phyloP scores from a whole-genome alignment of 306 rosid genomes.

The Cicer judaicum region DNA sequence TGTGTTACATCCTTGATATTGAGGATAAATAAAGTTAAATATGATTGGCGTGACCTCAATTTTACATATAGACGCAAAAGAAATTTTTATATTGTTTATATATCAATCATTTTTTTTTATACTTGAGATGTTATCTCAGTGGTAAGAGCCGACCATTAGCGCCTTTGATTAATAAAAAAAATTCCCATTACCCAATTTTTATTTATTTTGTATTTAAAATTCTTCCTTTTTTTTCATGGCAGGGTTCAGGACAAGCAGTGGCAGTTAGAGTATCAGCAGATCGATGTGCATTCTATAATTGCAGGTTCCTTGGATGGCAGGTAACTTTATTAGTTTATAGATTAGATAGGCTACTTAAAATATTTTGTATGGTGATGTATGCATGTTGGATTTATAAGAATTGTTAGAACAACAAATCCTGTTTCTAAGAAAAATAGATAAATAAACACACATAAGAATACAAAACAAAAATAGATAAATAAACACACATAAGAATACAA shows the following conservation, averaged over 20 bases:
- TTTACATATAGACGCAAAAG: neutral
- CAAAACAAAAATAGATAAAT: too few species aligned
- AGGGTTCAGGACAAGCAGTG: constrained; percentile 98
- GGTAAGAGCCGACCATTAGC: too few species aligned
- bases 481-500: too few species aligned
- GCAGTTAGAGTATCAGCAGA: constrained; percentile 92
- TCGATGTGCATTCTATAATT: constrained; percentile 89
- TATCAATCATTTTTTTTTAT: too few species aligned
- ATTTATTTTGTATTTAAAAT: neutral
- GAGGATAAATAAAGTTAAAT: neutral
- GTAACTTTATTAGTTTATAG: constrained; percentile 46
- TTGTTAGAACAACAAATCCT: too few species aligned
- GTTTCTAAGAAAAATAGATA: too few species aligned
- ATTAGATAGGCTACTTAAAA: neutral
- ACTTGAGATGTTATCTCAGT: too few species aligned
- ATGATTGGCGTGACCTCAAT: too few species aligned
- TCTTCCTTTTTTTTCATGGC: neutral
- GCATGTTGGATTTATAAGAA: too few species aligned
- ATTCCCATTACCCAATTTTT: neutral
- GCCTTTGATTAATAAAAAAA: too few species aligned
- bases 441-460: too few species aligned
- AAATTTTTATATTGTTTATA: neutral
- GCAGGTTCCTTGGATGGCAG: constrained; percentile 99
- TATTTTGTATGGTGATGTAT: too few species aligned
- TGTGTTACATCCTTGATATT: neutral